Conservation (phyloP, 768 basidiomycete genomes). For the Cubamyces lactineus region DNA sequence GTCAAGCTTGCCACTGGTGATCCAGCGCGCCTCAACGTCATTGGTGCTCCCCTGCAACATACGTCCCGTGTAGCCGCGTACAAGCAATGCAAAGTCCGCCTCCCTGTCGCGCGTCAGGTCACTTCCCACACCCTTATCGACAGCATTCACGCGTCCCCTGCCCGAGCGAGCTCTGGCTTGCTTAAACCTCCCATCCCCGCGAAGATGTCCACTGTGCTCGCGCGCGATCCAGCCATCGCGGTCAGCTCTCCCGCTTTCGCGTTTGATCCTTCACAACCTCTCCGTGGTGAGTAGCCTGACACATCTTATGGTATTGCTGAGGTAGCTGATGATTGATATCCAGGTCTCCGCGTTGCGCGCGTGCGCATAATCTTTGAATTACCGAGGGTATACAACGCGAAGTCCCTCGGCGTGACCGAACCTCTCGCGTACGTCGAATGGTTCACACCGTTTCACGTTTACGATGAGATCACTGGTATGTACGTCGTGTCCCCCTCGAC, state of each 20-base stretch:
- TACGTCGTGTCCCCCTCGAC: slow-evolving; percentile 3
- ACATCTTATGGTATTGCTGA: background rate
- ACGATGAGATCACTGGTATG: background rate
- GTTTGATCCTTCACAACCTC: background rate
- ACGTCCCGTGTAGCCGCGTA: background rate
- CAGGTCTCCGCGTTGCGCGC: slow-evolving; percentile 12
- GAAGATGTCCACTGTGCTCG: slow-evolving; percentile 8
- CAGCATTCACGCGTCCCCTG: slow-evolving; percentile 6
- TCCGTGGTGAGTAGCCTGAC: background rate
- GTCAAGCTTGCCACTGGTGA: background rate
- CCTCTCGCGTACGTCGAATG: slow-evolving; percentile 14
- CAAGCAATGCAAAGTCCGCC: slow-evolving; percentile 3
- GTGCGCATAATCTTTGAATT: slow-evolving; percentile 9
- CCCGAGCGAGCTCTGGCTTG: background rate
- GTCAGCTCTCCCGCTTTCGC: background rate
- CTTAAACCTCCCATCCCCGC: background rate
- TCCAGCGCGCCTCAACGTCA: background rate
- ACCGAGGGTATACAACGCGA: background rate
- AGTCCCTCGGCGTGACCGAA: background rate
- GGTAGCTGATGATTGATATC: background rate
- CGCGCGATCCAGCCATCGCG: background rate
- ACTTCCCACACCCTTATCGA: background rate
- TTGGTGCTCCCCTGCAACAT: background rate
- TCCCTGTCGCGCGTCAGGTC: slow-evolving; percentile 5
- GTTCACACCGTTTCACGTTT: slow-evolving; percentile 6